Evolutionary conservation across 108 stramenopile genomes (phyloP).

Genomic region (Cyclotella atomus): DNA sequence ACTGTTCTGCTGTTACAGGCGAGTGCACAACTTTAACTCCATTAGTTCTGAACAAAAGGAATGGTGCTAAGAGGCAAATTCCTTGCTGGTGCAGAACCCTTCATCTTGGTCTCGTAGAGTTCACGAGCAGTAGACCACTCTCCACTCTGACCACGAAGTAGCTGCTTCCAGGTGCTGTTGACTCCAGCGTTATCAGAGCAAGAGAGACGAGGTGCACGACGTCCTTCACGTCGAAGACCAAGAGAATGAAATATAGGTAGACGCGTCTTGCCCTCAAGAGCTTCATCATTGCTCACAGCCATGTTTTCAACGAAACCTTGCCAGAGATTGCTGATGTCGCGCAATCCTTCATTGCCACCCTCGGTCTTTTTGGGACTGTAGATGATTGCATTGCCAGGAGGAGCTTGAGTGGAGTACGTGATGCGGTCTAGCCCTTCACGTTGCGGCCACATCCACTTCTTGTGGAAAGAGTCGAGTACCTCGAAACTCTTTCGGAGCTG

Average conservation of each 20-base stretch:
- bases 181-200: not conserved
- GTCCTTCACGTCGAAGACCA: conserved; percentile 1
- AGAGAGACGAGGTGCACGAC: not conserved
- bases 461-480: not conserved
- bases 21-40: not conserved
- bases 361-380: conserved; percentile 6
- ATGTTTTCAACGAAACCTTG: conserved; percentile 10
- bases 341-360: not conserved
- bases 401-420: conserved; percentile 4
- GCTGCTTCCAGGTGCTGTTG: conserved; percentile 15
- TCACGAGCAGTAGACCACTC: conserved; percentile 22
- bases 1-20: not conserved
- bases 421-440: conserved; percentile 11
- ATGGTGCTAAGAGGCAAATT: conserved; percentile 25
- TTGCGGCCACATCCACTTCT: conserved; percentile 15
- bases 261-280: not conserved
- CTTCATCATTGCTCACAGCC: not conserved
- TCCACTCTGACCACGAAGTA: conserved; percentile 1
- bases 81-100: conserved; percentile 2
- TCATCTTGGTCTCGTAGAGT: conserved; percentile 18
- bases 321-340: conserved; percentile 19
- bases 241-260: conserved; percentile 16
- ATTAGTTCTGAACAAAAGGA: conserved; percentile 20
- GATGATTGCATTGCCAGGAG: conserved; percentile 11
- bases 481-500: not conserved